Conservation (phyloP, 352 stramenopile species). For the Phytophthora rubi region DNA sequence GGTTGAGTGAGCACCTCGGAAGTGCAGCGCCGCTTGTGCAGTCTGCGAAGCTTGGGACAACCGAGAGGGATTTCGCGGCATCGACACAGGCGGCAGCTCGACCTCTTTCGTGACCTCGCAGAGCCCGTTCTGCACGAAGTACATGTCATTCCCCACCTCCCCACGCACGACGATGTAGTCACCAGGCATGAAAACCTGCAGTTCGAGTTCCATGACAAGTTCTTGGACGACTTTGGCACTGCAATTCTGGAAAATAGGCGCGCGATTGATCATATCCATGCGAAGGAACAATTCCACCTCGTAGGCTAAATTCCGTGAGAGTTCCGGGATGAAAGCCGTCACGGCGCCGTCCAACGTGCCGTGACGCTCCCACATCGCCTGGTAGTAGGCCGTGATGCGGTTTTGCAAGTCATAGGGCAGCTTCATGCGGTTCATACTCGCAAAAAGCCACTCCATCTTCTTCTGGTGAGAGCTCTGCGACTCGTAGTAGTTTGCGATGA, state of each 20-base stretch:
- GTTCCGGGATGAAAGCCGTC: conserved; percentile 78
- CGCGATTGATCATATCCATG: conserved; percentile 90
- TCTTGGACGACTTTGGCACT: conserved; percentile 86
- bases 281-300: conserved; percentile 85
- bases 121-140: conserved; percentile 83
- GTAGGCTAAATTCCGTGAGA: conserved; percentile 82
- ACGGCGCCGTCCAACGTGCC: conserved; percentile 79
- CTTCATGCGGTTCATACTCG: conserved; percentile 84
- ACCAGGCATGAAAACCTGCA: conserved; percentile 87
- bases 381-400: conserved; percentile 88
- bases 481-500: conserved; percentile 89
- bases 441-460: conserved; percentile 90
- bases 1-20: conserved; percentile 1
- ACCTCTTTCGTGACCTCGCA: conserved; percentile 87
- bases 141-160: conserved; percentile 89
- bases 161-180: conserved; percentile 86
- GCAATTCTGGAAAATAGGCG: conserved; percentile 84
- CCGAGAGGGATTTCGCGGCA: conserved; percentile 12
- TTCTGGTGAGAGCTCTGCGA: conserved; percentile 83
- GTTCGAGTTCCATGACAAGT: conserved; percentile 81
- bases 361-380: conserved; percentile 87
- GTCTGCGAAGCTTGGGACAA: conserved; percentile 24
- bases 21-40: conserved; percentile 18
- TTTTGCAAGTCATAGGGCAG: conserved; percentile 81
- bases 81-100: conserved; percentile 10